These are phyloP conservation scores for Moelleriella libera DNA, from an alignment of 2,329 filamentous ascomycete genomes.

Conservation along the genomic window DNA sequence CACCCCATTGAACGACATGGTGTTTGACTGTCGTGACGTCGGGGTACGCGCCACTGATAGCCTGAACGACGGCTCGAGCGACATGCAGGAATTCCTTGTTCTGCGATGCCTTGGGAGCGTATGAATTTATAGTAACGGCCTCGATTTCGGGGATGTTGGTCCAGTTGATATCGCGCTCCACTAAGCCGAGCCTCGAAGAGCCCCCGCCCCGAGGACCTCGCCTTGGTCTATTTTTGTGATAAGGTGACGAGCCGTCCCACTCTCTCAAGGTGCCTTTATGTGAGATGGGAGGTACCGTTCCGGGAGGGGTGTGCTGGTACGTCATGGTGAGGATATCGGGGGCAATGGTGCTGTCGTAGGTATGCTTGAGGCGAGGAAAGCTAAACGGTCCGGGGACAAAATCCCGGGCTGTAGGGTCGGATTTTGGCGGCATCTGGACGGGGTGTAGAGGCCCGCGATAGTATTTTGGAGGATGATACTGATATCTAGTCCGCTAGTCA, in stretches of 20 bases:
- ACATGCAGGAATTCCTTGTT: conserved; percentile 69
- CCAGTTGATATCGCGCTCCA: conserved; percentile 66
- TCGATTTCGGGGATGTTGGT: conserved; percentile 73
- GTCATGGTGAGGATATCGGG: conserved; percentile 78
- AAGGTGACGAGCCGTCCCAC: conserved; percentile 87
- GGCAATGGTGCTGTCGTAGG: conserved; percentile 74
- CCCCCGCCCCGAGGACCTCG: conserved; percentile 67
- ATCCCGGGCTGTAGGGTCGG: conserved; percentile 75
- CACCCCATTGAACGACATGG: conserved; percentile 61
- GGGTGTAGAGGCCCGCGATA: conserved; percentile 88
- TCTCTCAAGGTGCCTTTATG: conserved; percentile 53
- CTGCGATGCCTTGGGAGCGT: conserved; percentile 53
- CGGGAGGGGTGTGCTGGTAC: conserved; percentile 76
- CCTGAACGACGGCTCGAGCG: conserved; percentile 70
- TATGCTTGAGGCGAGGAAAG: conserved; percentile 75
- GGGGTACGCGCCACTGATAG: conserved; percentile 67
- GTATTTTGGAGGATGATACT: conserved; percentile 89
- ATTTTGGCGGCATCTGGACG: conserved; percentile 73
- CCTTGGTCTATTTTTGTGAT: conserved; percentile 81
- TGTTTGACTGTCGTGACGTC: conserved; percentile 54
- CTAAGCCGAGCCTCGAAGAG: conserved; percentile 48
- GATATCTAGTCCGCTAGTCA: conserved; percentile 51
- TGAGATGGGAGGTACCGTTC: conserved; percentile 38
- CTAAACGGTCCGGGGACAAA: conserved; percentile 89
- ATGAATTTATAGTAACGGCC: conserved; percentile 67